phyloP scores from a whole-genome alignment of 441 rosid genomes.

The Theobroma grandiflorum region DNA sequence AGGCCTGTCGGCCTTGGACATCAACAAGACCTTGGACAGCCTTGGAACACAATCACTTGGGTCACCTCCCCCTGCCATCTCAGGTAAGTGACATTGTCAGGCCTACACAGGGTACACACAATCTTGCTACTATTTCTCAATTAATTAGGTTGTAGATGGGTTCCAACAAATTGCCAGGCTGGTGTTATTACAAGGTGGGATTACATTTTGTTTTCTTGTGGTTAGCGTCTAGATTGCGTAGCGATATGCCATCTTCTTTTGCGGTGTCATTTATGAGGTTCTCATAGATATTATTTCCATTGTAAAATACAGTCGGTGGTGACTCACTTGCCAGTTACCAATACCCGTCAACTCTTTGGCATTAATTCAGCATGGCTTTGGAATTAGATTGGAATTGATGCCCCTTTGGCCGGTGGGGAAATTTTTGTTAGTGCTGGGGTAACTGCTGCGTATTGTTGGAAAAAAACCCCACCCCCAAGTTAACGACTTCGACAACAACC shows the following conservation, averaged over 20 bases:
- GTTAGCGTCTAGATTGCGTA: neutral
- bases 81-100: neutral
- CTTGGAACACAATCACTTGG: constrained; percentile 28
- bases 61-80: constrained; percentile 19
- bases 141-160: no score
- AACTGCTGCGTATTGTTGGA: no score
- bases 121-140: neutral
- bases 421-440: no score
- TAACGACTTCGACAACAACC: neutral
- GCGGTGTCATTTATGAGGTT: neutral
- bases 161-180: neutral
- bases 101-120: neutral
- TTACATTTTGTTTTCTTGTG: neutral
- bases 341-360: no score
- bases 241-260: neutral
- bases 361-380: no score
- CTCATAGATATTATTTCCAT: no score
- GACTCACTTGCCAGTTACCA: neutral
- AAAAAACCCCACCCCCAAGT: neutral
- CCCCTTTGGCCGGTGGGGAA: no score
- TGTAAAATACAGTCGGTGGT: no score
- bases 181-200: neutral
- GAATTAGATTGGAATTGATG: no score
- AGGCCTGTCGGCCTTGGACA: constrained; percentile 50
- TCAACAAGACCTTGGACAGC: constrained; percentile 41